Conservation (phyloP, 768 basidiomycete genomes). For the Tulasnella sp. region DNA sequence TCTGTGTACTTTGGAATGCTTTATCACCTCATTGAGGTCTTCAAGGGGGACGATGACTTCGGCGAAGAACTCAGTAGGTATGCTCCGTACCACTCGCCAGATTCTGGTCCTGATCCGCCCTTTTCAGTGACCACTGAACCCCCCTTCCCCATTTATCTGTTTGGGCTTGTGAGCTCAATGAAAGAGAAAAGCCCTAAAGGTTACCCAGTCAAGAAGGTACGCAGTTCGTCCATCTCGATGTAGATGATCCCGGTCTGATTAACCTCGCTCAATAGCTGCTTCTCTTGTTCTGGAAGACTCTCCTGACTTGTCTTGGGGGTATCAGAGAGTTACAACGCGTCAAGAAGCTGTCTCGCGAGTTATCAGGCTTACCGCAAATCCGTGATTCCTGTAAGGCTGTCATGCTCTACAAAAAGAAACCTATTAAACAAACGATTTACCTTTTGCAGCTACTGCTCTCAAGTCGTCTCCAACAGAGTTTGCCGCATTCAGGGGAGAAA, state of each 20-base stretch:
- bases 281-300: constrained; percentile 86
- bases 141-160: constrained; percentile 84
- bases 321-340: constrained; percentile 74
- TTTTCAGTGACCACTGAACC: constrained; percentile 84
- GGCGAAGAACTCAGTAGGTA: constrained; percentile 90
- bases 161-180: constrained; percentile 78
- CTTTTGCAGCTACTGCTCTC: constrained; percentile 43
- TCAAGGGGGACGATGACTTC: constrained; percentile 87
- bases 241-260: neutral
- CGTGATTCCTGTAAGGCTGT: constrained; percentile 34
- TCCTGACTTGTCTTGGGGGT: constrained; percentile 88
- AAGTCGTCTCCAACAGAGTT: constrained; percentile 90
- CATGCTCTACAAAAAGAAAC: constrained; percentile 10
- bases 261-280: constrained; percentile 47
- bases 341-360: constrained; percentile 74
- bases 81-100: constrained; percentile 5
- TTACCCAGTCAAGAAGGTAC: constrained; percentile 94
- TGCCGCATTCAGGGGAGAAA: constrained; percentile 80
- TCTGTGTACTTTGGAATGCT: constrained; percentile 91
- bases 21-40: constrained; percentile 89
- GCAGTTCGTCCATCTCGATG: constrained; percentile 13
- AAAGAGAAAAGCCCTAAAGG: constrained; percentile 90
- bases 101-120: neutral
- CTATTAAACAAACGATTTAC: neutral
- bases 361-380: constrained; percentile 56